Percentiles rank a stretch among this genome's conserved stretches.
These are phyloP conservation scores for Aspergillus tubingensis DNA, from an alignment of 2,329 filamentous ascomycete species.

Conservation along the genomic window DNA sequence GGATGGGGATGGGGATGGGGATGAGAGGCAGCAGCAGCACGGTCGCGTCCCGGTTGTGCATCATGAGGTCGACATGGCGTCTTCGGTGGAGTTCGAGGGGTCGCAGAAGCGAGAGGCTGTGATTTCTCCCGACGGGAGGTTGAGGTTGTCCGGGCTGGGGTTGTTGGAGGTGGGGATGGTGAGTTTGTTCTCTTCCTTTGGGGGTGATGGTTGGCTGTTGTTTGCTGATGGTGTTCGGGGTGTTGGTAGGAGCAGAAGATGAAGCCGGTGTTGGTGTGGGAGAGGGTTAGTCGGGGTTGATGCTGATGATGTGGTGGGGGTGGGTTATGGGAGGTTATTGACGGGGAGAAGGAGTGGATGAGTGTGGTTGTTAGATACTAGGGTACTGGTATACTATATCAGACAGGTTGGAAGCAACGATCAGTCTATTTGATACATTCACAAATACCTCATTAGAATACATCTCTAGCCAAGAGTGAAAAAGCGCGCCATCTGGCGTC, in stretches of 20 bases:
- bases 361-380: neutral
- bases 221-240: neutral
- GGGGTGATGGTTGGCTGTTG: neutral
- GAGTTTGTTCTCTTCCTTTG: neutral
- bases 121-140: neutral
- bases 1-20: neutral
- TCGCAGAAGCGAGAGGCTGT: neutral
- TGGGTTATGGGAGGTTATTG: neutral
- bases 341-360: neutral
- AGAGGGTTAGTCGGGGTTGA: neutral
- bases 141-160: neutral
- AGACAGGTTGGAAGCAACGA: neutral
- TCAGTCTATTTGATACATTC: neutral
- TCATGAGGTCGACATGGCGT: slow-evolving; percentile 4
- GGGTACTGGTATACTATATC: too few species aligned
- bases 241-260: neutral
- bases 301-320: neutral
- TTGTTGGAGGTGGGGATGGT: neutral
- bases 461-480: neutral
- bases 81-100: neutral
- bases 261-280: slow-evolving; percentile 7
- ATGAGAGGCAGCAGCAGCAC: neutral
- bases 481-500: neutral
- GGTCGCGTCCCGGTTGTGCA: too few species aligned
- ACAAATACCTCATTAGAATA: slow-evolving; percentile 2